phyloP scores from a whole-genome alignment of 805 yeast genomes.

The Maudiozyma turicensis region DNA sequence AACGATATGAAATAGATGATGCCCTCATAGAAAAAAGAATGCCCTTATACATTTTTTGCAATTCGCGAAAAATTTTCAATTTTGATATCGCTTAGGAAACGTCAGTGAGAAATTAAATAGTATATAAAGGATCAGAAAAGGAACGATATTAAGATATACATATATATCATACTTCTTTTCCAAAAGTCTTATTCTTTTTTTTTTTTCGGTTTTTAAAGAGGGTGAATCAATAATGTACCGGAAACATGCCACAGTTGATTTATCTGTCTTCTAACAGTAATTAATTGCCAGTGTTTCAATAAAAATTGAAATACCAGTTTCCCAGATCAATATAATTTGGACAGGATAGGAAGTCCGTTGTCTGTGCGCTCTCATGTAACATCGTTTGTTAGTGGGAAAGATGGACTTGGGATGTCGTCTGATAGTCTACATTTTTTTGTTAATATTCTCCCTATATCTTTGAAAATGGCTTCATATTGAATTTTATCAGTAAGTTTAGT shows the following conservation, averaged over 20 bases:
- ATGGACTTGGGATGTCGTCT: constrained; percentile 32
- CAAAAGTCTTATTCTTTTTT: background rate
- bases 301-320: constrained; percentile 28
- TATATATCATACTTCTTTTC: background rate
- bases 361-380: constrained; percentile 19
- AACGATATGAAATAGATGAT: no score
- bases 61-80: no score
- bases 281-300: constrained; percentile 32
- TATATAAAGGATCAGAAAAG: background rate
- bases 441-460: background rate
- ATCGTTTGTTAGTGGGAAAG: constrained; percentile 7
- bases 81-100: no score
- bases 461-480: no score
- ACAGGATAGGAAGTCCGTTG: constrained; percentile 33
- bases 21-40: no score
- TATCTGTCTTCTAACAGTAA: constrained; percentile 28
- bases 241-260: constrained; percentile 33
- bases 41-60: no score
- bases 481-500: no score
- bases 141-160: background rate
- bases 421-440: constrained; percentile 27
- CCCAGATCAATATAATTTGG: constrained; percentile 26
- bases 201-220: constrained; percentile 9
- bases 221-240: constrained; percentile 29
- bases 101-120: no score